These are phyloP conservation scores for Rhynchosporium graminicola DNA, from an alignment of 2,329 filamentous ascomycete genomes.

Conservation along the genomic window DNA sequence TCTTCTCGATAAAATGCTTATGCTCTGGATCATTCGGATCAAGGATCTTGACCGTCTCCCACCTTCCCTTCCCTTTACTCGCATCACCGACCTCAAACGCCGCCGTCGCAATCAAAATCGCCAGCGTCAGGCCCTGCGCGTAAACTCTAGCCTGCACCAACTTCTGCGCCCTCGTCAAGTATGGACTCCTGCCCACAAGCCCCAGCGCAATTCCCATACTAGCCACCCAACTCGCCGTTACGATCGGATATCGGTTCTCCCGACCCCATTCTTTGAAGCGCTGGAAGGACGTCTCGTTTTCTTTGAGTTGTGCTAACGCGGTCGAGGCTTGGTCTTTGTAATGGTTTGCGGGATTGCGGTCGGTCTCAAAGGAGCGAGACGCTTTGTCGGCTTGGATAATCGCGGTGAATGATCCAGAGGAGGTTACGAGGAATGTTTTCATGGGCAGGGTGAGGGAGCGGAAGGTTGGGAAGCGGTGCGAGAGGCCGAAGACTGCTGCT, in stretches of 20 bases:
- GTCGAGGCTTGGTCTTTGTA: conserved; percentile 37
- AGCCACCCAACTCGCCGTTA: conserved; percentile 66
- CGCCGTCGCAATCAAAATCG: conserved; percentile 66
- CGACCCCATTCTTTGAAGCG: conserved; percentile 72
- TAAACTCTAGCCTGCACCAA: conserved; percentile 76
- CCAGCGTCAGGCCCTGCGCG: conserved; percentile 70
- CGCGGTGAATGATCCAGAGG: conserved; percentile 77
- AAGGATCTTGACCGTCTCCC: conserved; percentile 80
- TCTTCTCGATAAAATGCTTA: conserved; percentile 83
- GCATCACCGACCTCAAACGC: conserved; percentile 75
- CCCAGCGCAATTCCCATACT: conserved; percentile 64
- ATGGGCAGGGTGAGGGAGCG: conserved; percentile 83
- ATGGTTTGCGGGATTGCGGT: conserved; percentile 43
- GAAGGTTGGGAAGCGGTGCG: conserved; percentile 73
- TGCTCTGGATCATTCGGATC: conserved; percentile 82
- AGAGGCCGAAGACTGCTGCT: conserved; percentile 65
- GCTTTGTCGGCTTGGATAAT: conserved; percentile 83
- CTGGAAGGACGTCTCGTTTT: conserved; percentile 53
- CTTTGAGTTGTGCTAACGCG: conserved; percentile 26
- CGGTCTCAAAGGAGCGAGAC: conserved; percentile 69
- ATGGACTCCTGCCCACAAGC: conserved; percentile 63
- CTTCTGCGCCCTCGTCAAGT: conserved; percentile 65
- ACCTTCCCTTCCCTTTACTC: conserved; percentile 72
- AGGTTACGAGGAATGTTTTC: conserved; percentile 86
- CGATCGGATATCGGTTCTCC: conserved; percentile 67